A percentile compares a stretch with the other conserved stretches of the same genome.
Evolutionary conservation across 1,284 basidiomycete genomes (phyloP).

Genomic region (Gymnopus androsaceus): DNA sequence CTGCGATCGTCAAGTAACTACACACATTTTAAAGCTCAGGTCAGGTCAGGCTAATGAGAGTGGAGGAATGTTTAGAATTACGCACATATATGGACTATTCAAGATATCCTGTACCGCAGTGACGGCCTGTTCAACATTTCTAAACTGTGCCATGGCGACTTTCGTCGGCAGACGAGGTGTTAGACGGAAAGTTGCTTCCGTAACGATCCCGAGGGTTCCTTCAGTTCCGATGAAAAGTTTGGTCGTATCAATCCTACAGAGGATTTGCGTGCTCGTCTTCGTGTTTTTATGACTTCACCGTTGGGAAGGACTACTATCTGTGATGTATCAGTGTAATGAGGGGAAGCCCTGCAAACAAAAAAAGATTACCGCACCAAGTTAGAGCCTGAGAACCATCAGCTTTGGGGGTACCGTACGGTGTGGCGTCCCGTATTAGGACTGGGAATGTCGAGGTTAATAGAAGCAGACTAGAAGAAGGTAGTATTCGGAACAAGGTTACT

Average conservation of each 20-base stretch:
- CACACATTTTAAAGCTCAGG: conserved; percentile 70
- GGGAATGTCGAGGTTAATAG: conserved; percentile 38
- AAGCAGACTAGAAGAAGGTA: conserved; percentile 39
- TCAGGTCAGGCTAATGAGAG: conserved; percentile 8
- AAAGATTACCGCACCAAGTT: conserved; percentile 55
- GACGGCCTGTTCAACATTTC: conserved; percentile 63
- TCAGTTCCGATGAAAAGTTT: conserved; percentile 85
- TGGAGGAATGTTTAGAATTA: too few species aligned
- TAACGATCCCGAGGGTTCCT: conserved; percentile 80
- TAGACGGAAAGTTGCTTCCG: conserved; percentile 81
- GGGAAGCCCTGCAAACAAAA: background rate
- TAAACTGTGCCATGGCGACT: conserved; percentile 74
- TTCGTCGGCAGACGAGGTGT: conserved; percentile 76
- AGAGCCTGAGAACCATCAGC: conserved; percentile 72
- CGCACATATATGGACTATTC: conserved; percentile 64
- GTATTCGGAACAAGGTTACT: conserved; percentile 23
- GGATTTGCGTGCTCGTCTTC: conserved; percentile 71
- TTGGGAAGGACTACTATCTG: conserved; percentile 78
- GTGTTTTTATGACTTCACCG: conserved; percentile 81
- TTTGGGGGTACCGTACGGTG: conserved; percentile 78
- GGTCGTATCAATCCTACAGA: conserved; percentile 75
- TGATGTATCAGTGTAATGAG: background rate
- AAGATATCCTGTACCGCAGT: conserved; percentile 79
- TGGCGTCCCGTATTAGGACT: conserved; percentile 65
- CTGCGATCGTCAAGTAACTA: conserved; percentile 79